These are phyloP conservation scores for Venturia carpophila DNA, from an alignment of 2,329 filamentous ascomycete species.

Conservation along the genomic window DNA sequence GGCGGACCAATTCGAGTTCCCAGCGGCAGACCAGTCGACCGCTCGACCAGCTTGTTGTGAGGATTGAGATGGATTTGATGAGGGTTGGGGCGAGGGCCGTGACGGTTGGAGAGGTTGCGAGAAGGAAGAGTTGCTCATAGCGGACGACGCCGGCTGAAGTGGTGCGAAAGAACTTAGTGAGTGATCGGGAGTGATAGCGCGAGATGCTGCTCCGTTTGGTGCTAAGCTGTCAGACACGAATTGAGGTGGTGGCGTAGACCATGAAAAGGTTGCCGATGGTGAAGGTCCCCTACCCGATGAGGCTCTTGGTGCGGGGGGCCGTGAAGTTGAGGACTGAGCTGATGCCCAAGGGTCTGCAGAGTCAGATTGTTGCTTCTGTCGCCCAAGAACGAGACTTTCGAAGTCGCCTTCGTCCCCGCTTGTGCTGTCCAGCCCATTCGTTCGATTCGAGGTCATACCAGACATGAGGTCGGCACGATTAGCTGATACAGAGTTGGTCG, in stretches of 20 bases:
- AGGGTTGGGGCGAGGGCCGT: constrained; percentile 5
- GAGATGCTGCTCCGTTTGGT: constrained; percentile 24
- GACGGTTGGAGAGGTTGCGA: constrained; percentile 33
- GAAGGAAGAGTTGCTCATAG: constrained; percentile 27
- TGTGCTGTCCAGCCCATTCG: constrained; percentile 51
- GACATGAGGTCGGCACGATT: constrained; percentile 60
- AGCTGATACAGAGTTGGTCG: constrained; percentile 43
- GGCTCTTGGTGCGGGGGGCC: constrained; percentile 25
- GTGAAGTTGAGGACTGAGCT: constrained; percentile 28
- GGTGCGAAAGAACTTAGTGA: constrained; percentile 41
- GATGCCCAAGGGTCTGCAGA: constrained; percentile 35
- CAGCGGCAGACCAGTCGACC: constrained; percentile 12
- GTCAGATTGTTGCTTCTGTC: constrained; percentile 36
- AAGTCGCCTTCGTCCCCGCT: constrained; percentile 72
- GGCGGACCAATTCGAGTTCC: constrained; percentile 13
- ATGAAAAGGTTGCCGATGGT: constrained; percentile 38
- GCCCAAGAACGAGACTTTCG: constrained; percentile 80
- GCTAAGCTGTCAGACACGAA: constrained; percentile 21
- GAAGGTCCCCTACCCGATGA: constrained; percentile 25
- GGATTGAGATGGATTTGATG: constrained; percentile 2
- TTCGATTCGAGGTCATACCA: constrained; percentile 45
- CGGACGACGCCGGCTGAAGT: constrained; percentile 34
- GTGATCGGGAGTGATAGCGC: constrained; percentile 47
- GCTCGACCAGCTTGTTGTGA: constrained; percentile 4
- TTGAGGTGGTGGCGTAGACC: constrained; percentile 35